Evolutionary conservation across 208 protist species (phyloP).

Genomic region (Acanthamoeba lenticulata): DNA sequence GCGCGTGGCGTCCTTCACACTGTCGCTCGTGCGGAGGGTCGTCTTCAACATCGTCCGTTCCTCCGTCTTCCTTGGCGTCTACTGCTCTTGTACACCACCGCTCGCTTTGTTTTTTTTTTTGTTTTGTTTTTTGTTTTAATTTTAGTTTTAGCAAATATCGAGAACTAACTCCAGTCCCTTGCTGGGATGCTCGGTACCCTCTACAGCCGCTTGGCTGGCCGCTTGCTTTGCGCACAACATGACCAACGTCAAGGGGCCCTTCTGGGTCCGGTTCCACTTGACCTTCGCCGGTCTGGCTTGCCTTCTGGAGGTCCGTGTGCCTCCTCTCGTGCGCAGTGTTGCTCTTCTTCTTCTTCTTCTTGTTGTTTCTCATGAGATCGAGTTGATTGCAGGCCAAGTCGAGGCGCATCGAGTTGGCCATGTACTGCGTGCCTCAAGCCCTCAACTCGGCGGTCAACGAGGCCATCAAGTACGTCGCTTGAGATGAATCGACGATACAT

Average conservation of each 20-base stretch:
- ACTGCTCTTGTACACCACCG: background rate
- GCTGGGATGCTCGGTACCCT: background rate
- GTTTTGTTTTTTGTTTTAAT: too few relatives aligned
- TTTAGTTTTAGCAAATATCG: too few relatives aligned
- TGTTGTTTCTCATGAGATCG: background rate
- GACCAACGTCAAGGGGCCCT: background rate
- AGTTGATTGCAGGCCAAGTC: background rate
- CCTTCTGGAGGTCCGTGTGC: background rate
- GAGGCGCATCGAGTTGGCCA: background rate
- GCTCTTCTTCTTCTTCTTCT: background rate
- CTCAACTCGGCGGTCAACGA: slow-evolving; percentile 42
- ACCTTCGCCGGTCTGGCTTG: background rate
- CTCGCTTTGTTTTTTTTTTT: background rate
- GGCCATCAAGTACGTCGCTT: background rate
- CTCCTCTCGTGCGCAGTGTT: background rate
- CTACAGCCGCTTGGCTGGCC: slow-evolving; percentile 16
- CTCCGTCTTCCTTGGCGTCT: slow-evolving; percentile 43
- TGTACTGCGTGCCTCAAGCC: slow-evolving; percentile 15
- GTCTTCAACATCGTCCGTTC: slow-evolving; percentile 51
- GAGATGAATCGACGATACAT: background rate
- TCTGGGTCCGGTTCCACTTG: slow-evolving; percentile 9
- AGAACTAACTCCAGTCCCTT: too few relatives aligned
- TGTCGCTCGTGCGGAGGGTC: background rate
- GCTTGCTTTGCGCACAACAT: slow-evolving; percentile 63
- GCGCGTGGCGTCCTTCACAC: background rate